Percentiles rank a stretch among this genome's conserved stretches.
phyloP scores from a whole-genome alignment of 805 yeast genomes.

The Lachancea thermotolerans region DNA sequence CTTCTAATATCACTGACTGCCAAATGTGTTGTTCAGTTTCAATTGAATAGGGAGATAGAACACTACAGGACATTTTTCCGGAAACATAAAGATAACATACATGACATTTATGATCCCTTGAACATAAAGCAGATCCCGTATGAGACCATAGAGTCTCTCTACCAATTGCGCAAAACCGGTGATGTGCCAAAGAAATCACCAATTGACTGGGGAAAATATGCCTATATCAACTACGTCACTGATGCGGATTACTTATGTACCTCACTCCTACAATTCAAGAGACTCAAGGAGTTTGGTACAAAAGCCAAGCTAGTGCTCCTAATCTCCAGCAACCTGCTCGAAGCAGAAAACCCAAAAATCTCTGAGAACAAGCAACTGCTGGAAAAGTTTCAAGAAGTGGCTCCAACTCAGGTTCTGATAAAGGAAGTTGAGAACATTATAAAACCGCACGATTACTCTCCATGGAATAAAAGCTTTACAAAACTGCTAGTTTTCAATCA shows the following conservation, averaged over 20 bases:
- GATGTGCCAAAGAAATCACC: not conserved
- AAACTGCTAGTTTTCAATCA: conserved; percentile 44
- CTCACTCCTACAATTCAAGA: conserved; percentile 39
- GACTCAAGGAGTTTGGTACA: conserved; percentile 32
- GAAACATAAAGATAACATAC: conserved; percentile 21
- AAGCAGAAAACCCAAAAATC: conserved; percentile 8
- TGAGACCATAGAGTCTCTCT: conserved; percentile 8
- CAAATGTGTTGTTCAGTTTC: conserved; percentile 24
- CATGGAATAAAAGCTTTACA: conserved; percentile 46
- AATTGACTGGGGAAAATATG: conserved; percentile 37
- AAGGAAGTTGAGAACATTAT: conserved; percentile 19
- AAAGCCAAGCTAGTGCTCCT: conserved; percentile 41
- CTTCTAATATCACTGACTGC: conserved; percentile 12
- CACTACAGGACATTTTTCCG: conserved; percentile 25
- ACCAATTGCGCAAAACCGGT: not conserved
- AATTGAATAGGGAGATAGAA: conserved; percentile 25
- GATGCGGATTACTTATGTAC: conserved; percentile 42
- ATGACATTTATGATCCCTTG: conserved; percentile 15
- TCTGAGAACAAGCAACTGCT: not conserved
- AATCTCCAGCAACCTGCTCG: conserved; percentile 24
- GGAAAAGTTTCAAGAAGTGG: conserved; percentile 17
- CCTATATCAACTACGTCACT: conserved; percentile 55
- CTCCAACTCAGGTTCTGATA: conserved; percentile 22
- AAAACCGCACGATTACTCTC: conserved; percentile 24
- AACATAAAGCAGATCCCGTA: conserved; percentile 16